Conservation (phyloP, 139 green algal genomes). For the Eudorina sp. region DNA sequence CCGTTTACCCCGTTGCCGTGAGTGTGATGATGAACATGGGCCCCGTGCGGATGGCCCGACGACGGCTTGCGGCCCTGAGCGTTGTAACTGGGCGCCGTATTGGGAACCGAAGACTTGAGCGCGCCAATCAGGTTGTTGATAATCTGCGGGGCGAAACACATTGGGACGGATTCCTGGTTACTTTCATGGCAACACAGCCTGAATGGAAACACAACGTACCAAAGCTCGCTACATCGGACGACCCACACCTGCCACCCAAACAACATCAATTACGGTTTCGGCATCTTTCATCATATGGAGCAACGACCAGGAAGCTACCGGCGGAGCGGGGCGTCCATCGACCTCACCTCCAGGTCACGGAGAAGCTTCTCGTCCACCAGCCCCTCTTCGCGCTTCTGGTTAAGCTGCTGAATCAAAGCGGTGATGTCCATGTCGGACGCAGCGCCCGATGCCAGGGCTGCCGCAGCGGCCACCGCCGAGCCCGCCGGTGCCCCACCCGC, state of each 20-base stretch:
- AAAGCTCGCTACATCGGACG: no score
- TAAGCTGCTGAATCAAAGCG: conserved; percentile 56
- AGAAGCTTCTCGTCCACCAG: conserved; percentile 69
- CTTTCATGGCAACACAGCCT: no score
- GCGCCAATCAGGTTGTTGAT: conserved; percentile 64
- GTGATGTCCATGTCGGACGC: conserved; percentile 56
- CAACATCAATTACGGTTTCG: no score
- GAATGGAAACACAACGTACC: no score
- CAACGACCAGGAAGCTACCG: no score
- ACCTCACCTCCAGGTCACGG: conserved; percentile 50
- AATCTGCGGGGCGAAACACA: conserved; percentile 46
- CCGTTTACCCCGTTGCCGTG: conserved; percentile 21
- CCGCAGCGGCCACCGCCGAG: conserved; percentile 6
- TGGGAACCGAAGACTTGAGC: conserved; percentile 36
- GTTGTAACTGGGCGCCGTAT: conserved; percentile 43
- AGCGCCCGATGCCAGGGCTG: not conserved
- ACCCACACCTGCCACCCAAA: no score
- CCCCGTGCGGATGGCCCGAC: not conserved
- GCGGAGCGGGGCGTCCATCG: not conserved
- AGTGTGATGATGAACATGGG: not conserved
- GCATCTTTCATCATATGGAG: no score
- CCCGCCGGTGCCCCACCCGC: not conserved
- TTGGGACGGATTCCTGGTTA: no score
- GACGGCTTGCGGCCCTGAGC: conserved; percentile 38
- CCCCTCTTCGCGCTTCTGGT: conserved; percentile 56